phyloP scores from a whole-genome alignment of 2,329 filamentous ascomycete genomes.

The Ophiocordyceps polyrhachis-furcata region DNA sequence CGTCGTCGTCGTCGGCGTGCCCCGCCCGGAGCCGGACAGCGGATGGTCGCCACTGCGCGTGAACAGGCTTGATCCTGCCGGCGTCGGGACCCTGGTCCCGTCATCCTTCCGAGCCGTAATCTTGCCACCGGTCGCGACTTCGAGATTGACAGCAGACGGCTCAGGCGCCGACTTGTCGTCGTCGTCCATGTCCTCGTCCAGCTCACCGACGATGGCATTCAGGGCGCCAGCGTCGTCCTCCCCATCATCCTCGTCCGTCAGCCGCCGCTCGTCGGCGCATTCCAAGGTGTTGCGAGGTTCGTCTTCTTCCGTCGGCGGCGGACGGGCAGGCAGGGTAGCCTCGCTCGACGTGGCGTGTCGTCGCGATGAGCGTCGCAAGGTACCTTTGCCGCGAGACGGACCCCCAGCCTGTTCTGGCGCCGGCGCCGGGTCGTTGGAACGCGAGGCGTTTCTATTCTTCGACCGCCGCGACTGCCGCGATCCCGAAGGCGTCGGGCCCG shows the following conservation, averaged over 20 bases:
- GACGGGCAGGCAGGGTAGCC: slow-evolving; percentile 29
- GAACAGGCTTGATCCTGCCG: slow-evolving; percentile 36
- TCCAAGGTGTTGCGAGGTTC: slow-evolving; percentile 56
- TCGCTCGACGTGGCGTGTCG: slow-evolving; percentile 35
- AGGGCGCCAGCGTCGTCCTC: slow-evolving; percentile 48
- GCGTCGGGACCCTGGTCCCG: slow-evolving; percentile 70
- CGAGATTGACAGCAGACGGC: slow-evolving; percentile 76
- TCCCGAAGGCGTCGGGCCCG: slow-evolving; percentile 18
- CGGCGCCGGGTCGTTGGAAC: slow-evolving; percentile 17
- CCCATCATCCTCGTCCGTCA: slow-evolving; percentile 54
- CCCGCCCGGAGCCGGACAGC: slow-evolving; percentile 15
- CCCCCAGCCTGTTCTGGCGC: slow-evolving; percentile 26
- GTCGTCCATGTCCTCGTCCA: slow-evolving; percentile 70
- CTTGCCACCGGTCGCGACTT: slow-evolving; percentile 70
- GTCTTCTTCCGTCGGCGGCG: slow-evolving; percentile 39
- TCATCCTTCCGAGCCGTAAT: slow-evolving; percentile 86
- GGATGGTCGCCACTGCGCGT: slow-evolving; percentile 22
- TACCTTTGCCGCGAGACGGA: slow-evolving; percentile 37
- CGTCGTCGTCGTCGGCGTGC: slow-evolving; percentile 28
- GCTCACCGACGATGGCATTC: slow-evolving; percentile 75
- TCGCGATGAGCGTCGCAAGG: slow-evolving; percentile 43
- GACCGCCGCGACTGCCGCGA: slow-evolving; percentile 25
- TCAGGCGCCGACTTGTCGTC: slow-evolving; percentile 47
- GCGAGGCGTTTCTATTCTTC: slow-evolving; percentile 26
- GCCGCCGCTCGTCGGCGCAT: slow-evolving; percentile 78